Evolutionary conservation across 306 rosid species (phyloP), one percentile per base, ranked within the genome.

Genomic region (Erythrophleum fordii): DNA sequence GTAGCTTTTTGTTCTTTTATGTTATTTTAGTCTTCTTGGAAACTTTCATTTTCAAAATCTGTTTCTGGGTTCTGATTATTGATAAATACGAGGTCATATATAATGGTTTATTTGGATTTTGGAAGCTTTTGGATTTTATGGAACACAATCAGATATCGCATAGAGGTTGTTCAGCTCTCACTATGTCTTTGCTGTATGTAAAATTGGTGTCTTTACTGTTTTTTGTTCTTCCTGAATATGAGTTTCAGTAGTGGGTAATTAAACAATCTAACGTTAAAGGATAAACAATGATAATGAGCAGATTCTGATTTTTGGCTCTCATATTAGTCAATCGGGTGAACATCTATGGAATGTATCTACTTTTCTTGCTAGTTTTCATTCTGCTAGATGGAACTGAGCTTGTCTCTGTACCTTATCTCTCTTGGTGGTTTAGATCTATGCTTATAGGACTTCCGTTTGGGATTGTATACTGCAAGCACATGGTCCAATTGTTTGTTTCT

Each of bases 1-100:
- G 99, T 95, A 5, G 23, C 37, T 29, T 13, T 51, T 39, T 55
- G 26, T 13, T 17, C 51, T 0, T 35, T 10, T 64, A 23, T 51
- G 31, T 41, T 81, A 20, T 16, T 18, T 61, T 60, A 29, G 5
- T 37, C 22, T 53, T 56, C 20, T 70, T 34, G 37, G 26, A 37
- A 77, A 49, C 4, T 64, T 55, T 73, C 1, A 2, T 39, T 45
- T 68, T n/a, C 37, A 46, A 25, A 76, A 62, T 83, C 78, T 41
- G 74, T 64, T 77, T 75, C 70, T 23, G 76, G 75, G 26, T 60
- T 61, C 58, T 76, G 44, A n/a, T 48, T 2, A 52, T 53, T 25
- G 11, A 66, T 26, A 10, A n/a, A 25, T 71, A 8, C 62, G 73
- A 71, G 35, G 71, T 79, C 8, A 51, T 41, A n/a, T 59, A 60